A percentile compares a stretch with the other conserved stretches of the same genome.
Conservation (phyloP, 225 moss, liverwort and hornwort genomes). For the Marchantia paleacea region DNA sequence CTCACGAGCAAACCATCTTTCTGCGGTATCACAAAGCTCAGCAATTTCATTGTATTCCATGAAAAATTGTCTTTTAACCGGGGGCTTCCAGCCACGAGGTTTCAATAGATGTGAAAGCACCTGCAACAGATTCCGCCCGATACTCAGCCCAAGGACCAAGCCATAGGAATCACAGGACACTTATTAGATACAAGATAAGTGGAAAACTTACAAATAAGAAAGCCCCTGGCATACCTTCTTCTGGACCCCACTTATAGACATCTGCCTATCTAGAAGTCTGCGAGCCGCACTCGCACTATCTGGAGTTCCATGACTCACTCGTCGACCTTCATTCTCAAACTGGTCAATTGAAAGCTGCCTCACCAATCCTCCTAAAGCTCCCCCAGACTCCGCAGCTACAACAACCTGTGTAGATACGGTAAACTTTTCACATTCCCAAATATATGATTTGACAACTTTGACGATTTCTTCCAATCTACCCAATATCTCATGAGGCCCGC, state of each 20-base stretch:
- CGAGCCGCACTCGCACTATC: constrained; percentile 61
- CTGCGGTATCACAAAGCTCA: constrained; percentile 76
- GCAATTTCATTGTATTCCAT: constrained; percentile 83
- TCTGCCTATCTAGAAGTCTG: constrained; percentile 67
- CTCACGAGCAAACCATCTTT: constrained; percentile 66
- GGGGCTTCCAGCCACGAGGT: constrained; percentile 83
- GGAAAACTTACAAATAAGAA: too few relatives aligned
- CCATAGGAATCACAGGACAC: too few relatives aligned
- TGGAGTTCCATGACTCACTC: constrained; percentile 81
- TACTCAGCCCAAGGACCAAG: neutral
- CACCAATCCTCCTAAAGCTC: constrained; percentile 75
- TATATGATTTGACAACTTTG: neutral
- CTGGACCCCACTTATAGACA: constrained; percentile 73
- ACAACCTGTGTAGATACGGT: constrained; percentile 48
- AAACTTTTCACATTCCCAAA: neutral
- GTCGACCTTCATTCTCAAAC: constrained; percentile 82
- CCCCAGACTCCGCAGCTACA: constrained; percentile 76
- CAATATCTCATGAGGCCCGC: too few relatives aligned
- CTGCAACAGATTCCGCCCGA: constrained; percentile 28
- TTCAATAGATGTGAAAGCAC: constrained; percentile 63
- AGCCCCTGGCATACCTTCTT: constrained; percentile 52
- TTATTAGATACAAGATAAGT: too few relatives aligned
- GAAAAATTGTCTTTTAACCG: constrained; percentile 81
- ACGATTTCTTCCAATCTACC: neutral
- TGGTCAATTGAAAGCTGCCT: constrained; percentile 88